Conservation (phyloP, 2,329 filamentous ascomycete genomes). For the Ceratocystiopsis sp. region DNA sequence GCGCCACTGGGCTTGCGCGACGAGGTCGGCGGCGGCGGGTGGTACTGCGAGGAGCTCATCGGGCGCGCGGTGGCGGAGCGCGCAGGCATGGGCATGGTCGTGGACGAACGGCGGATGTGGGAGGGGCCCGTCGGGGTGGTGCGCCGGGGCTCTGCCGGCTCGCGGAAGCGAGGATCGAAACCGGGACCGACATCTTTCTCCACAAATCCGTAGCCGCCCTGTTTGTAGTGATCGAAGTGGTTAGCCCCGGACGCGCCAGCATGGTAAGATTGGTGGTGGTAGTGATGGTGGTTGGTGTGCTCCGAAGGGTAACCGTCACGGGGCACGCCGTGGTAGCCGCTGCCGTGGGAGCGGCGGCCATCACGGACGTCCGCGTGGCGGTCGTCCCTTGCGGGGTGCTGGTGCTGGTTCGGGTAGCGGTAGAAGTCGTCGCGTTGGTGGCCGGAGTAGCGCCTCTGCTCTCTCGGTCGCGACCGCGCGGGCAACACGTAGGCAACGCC, state of each 20-base stretch:
- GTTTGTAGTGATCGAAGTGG: slow-evolving; percentile 33
- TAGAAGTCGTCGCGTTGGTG: background rate
- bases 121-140: slow-evolving; percentile 21
- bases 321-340: background rate
- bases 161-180: slow-evolving; percentile 24
- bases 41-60: slow-evolving; percentile 19
- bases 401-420: background rate
- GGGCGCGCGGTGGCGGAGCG: slow-evolving; percentile 36
- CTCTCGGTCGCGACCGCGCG: slow-evolving; percentile 30
- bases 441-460: slow-evolving; percentile 4
- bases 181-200: slow-evolving; percentile 18
- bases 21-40: slow-evolving; percentile 17
- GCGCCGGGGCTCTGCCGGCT: slow-evolving; percentile 20
- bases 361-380: slow-evolving; percentile 15
- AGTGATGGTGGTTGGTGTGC: slow-evolving; percentile 14
- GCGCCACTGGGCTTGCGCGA: slow-evolving; percentile 6
- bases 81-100: slow-evolving; percentile 20
- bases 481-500: slow-evolving; percentile 36
- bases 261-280: slow-evolving; percentile 23
- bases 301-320: too few species aligned
- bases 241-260: slow-evolving; percentile 41
- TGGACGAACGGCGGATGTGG: slow-evolving; percentile 15
- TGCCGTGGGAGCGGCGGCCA: background rate
- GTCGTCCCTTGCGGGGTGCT: background rate
- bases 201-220: slow-evolving; percentile 24